These are phyloP conservation scores for Eleusine coracana DNA, from an alignment of 176 grass and related monocot genomes.

Conservation along the genomic window DNA sequence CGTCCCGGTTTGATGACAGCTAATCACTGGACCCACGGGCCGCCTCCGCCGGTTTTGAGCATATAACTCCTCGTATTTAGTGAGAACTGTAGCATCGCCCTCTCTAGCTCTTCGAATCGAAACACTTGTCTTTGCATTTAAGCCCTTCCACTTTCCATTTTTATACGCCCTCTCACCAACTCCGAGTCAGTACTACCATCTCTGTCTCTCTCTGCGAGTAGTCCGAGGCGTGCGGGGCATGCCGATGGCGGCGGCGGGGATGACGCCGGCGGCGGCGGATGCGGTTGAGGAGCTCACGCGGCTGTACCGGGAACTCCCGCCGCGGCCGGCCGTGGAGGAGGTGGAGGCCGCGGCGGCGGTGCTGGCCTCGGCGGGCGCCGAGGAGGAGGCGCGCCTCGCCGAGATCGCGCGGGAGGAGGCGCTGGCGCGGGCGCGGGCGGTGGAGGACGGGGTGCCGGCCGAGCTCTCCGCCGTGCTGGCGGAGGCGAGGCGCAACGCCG, in stretches of 20 bases:
- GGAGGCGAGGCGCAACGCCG: constrained; percentile 71
- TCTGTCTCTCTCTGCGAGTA: neutral
- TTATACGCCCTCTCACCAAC: neutral
- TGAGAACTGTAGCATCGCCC: neutral
- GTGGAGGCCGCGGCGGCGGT: constrained; percentile 78
- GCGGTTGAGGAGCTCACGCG: constrained; percentile 75
- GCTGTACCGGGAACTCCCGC: constrained; percentile 68
- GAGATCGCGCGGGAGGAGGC: constrained; percentile 54
- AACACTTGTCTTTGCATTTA: constrained; percentile 25
- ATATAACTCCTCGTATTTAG: neutral
- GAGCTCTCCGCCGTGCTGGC: constrained; percentile 69
- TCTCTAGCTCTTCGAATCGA: neutral
- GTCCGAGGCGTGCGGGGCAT: neutral
- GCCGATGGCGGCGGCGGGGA: constrained; percentile 29
- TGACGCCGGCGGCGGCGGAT: constrained; percentile 38
- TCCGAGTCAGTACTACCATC: neutral
- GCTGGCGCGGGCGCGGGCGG: constrained; percentile 24
- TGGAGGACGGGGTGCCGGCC: constrained; percentile 46
- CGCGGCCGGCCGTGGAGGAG: constrained; percentile 73
- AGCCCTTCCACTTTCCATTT: neutral
- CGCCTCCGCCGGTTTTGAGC: neutral
- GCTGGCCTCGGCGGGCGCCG: constrained; percentile 55
- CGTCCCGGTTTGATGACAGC: constrained; percentile 41
- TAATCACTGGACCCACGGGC: constrained; percentile 7
- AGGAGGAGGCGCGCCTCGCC: constrained; percentile 61